These are phyloP conservation scores for Sugiyamaella chiloensis DNA, from an alignment of 805 yeast species.

Conservation along the genomic window DNA sequence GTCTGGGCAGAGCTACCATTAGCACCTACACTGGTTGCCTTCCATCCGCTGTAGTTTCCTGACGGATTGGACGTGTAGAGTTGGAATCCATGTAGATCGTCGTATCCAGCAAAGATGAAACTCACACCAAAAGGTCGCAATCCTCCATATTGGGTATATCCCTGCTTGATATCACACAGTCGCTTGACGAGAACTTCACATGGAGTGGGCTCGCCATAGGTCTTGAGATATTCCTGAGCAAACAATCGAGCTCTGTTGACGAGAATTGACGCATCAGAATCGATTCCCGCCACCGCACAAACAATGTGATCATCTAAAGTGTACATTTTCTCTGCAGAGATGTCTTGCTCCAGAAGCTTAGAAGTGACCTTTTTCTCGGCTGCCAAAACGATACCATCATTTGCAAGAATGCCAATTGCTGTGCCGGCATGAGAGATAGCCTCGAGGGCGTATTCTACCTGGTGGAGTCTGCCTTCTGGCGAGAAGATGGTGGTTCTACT, in stretches of 20 bases:
- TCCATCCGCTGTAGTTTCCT: constrained; percentile 98
- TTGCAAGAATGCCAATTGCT: constrained; percentile 71
- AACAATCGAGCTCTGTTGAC: constrained; percentile 80
- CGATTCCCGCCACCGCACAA: constrained; percentile 97
- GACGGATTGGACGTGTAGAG: constrained; percentile 94
- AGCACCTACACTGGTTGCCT: constrained; percentile 95
- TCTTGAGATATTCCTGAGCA: constrained; percentile 81
- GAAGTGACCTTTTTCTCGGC: constrained; percentile 96
- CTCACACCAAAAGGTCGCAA: constrained; percentile 98
- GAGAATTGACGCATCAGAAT: constrained; percentile 91
- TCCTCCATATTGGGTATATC: constrained; percentile 98
- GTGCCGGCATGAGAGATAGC: constrained; percentile 83
- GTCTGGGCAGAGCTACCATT: constrained; percentile 97
- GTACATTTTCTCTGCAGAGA: constrained; percentile 89
- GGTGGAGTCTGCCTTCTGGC: constrained; percentile 97
- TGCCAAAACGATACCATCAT: constrained; percentile 89
- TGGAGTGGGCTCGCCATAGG: constrained; percentile 91
- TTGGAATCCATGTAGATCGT: constrained; percentile 85
- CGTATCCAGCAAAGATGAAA: constrained; percentile 93
- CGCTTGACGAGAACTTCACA: constrained; percentile 84
- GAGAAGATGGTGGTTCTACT: constrained; percentile 98
- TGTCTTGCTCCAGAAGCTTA: constrained; percentile 88
- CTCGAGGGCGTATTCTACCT: constrained; percentile 95
- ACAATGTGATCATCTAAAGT: constrained; percentile 75
- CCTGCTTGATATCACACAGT: constrained; percentile 91